These are phyloP conservation scores for Mycena olivaceomarginata DNA, from an alignment of 768 basidiomycete genomes.

Conservation along the genomic window DNA sequence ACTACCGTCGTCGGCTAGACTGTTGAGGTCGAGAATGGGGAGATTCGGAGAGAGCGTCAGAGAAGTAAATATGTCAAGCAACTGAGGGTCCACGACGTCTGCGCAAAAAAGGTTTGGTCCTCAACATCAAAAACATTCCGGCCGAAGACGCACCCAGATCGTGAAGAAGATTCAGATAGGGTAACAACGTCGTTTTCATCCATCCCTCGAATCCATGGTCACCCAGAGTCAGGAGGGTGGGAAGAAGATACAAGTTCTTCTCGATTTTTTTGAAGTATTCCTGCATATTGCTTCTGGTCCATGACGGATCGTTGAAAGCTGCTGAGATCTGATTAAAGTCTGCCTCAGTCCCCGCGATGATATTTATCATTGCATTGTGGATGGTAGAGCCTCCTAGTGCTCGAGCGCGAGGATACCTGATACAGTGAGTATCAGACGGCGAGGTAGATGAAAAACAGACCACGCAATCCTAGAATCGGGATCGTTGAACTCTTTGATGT, in stretches of 20 bases:
- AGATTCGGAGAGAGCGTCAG: conserved; percentile 11
- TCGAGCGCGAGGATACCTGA: conserved; percentile 40
- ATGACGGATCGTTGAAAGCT: conserved; percentile 51
- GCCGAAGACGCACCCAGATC: conserved; percentile 40
- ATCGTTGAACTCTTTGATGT: conserved; percentile 37
- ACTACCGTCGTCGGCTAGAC: conserved; percentile 29
- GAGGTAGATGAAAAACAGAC: conserved; percentile 6
- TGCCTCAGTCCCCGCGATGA: conserved; percentile 33
- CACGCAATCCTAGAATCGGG: conserved; percentile 39
- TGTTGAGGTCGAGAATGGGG: conserved; percentile 40
- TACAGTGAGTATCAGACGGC: not conserved
- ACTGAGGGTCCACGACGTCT: conserved; percentile 49
- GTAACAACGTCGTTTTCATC: conserved; percentile 52
- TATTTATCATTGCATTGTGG: conserved; percentile 44
- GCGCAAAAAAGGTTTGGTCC: not conserved
- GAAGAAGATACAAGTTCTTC: conserved; percentile 49
- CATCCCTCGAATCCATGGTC: conserved; percentile 57
- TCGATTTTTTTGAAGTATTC: conserved; percentile 55
- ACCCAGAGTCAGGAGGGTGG: conserved; percentile 33
- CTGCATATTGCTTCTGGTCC: conserved; percentile 57
- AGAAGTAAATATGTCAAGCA: conserved; percentile 32
- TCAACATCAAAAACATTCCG: not conserved
- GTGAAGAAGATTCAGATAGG: conserved; percentile 48
- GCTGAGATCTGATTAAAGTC: conserved; percentile 36
- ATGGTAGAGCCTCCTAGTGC: conserved; percentile 41